Base-by-base conservation (phyloP, 352 stramenopile genomes). In the Hyaloperonospora arabidopsidis region DNA sequence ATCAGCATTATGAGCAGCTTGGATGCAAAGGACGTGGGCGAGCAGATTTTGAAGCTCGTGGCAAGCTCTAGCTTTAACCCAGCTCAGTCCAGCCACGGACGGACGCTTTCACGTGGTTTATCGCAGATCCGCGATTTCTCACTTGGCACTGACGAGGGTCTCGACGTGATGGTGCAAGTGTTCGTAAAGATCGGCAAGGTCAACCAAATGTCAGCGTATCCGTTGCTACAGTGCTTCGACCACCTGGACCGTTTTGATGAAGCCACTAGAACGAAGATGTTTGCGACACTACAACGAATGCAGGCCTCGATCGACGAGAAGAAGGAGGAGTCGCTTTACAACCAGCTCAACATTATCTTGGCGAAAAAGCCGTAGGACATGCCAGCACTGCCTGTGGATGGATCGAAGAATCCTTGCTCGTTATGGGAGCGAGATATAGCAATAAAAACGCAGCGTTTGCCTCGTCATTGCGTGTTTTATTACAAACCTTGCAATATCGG, bases 301-400 rank as follows among this genome's bases (percentile, higher is more conserved):
- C 82, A 89, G 38, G 70, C 81, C 52, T 68, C 74, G 39, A 86
- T 90, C 54, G 79, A 87, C 70, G 82, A 77, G 65, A 86, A 86
- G 59, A 84, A 83, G 56, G 74, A 89, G 43, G 77, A 89, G 59
- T 89, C 79, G 62, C 70, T 89, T 12, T 89, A 84, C 69, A 89
- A 87, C 67, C 81, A 90, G 61, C 76, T 93, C 19, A 89, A 79
- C 65, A 90, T 93, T 52, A 87, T 90, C 52, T 57, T 93, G 15
- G 75, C 87, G 64, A 90, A 93, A 67, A 79, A 76, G n/a, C 79
- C 84, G 45, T 57, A 68, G 65, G 19, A 6, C 7, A n/a, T 39
- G 21, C 8, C 15, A n/a, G 19, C 19, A 2, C 5, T 18, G n/a
- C 35, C 4, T 18, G 35, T 3, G 35, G 12, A 41, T 4, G 35